These are phyloP conservation scores for Geranium incanum DNA, from an alignment of 441 rosid species.

Conservation along the genomic window DNA sequence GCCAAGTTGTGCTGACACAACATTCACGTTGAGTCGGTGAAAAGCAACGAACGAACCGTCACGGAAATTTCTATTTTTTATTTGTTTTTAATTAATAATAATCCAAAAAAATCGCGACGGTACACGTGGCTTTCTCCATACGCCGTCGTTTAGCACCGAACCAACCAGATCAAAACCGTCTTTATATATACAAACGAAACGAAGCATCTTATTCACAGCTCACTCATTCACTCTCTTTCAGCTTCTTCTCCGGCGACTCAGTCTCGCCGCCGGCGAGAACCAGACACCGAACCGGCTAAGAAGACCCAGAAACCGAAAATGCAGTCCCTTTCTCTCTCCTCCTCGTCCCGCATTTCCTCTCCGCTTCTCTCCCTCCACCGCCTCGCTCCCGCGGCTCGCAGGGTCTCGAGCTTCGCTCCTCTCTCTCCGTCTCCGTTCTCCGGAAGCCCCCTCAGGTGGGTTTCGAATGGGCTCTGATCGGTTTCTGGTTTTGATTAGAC, in stretches of 20 bases:
- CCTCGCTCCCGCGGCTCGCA: background rate
- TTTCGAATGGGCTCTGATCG: background rate
- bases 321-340: slow-evolving; percentile 31
- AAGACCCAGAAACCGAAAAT: background rate
- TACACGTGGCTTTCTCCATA: background rate
- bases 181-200: background rate
- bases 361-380: slow-evolving; percentile 21
- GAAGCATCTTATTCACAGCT: background rate
- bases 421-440: slow-evolving; percentile 24
- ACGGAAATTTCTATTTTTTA: too few species aligned
- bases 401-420: slow-evolving; percentile 17
- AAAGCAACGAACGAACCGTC: too few species aligned
- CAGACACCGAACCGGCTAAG: slow-evolving; percentile 4
- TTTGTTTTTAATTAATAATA: too few species aligned
- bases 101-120: background rate
- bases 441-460: slow-evolving; percentile 52
- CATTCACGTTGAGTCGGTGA: too few species aligned
- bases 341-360: slow-evolving; percentile 16
- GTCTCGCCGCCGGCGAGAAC: background rate
- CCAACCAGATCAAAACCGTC: background rate
- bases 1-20: background rate
- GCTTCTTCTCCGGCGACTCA: background rate
- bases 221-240: background rate
- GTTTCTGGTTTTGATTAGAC: background rate
- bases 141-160: background rate